Conservation (phyloP, 345 rosid species). For the Salix brachista region DNA sequence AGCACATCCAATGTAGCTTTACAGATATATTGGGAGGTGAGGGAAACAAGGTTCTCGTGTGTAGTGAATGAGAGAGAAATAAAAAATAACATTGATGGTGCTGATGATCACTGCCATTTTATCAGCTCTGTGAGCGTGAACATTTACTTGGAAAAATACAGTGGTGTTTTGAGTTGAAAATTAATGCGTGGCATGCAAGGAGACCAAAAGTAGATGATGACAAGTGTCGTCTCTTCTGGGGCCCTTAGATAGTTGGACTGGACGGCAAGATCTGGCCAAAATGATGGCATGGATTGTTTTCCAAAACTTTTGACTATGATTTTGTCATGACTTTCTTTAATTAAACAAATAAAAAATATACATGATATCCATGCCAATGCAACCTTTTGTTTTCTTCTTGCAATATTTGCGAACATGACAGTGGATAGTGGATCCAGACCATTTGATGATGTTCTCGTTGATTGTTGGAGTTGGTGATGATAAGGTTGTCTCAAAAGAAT, state of each 20-base stretch:
- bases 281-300: conserved; percentile 11
- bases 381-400: no score
- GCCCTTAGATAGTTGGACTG: conserved; percentile 22
- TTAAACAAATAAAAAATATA: neutral
- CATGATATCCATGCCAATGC: neutral
- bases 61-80: conserved; percentile 8
- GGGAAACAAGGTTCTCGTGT: conserved; percentile 20
- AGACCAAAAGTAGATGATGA: conserved; percentile 5
- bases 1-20: conserved; percentile 12
- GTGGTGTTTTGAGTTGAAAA: conserved; percentile 17
- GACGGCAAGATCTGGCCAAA: conserved; percentile 29
- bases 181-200: conserved; percentile 10
- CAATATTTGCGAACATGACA: no score
- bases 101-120: neutral
- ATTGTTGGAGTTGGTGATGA: no score
- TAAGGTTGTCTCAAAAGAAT: no score
- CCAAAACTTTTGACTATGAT: neutral
- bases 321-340: neutral
- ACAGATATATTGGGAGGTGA: neutral
- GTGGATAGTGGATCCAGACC: no score
- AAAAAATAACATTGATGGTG: neutral
- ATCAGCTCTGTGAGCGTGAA: neutral
- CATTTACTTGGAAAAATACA: neutral
- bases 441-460: no score
- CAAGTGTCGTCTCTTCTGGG: conserved; percentile 24